phyloP scores from a whole-genome alignment of 352 stramenopile species.

The Globisporangium orthogonon region DNA sequence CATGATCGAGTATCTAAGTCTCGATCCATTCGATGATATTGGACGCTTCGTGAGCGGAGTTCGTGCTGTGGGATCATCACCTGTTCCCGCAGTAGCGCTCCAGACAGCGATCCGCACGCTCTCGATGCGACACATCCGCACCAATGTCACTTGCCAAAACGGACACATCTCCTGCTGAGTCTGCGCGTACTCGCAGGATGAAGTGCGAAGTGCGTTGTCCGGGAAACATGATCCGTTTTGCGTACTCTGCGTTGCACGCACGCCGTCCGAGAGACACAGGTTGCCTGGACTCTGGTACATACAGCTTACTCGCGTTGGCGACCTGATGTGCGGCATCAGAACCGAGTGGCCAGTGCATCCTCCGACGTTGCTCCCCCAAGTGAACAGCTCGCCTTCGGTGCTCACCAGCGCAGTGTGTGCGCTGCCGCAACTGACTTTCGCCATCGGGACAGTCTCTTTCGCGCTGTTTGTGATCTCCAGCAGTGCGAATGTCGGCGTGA shows the following conservation, averaged over 20 bases:
- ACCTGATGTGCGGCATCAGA: slow-evolving; percentile 21
- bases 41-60: slow-evolving; percentile 2
- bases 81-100: neutral
- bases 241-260: slow-evolving; percentile 41
- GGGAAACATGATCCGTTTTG: slow-evolving; percentile 52
- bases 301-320: slow-evolving; percentile 46
- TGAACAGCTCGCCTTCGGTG: slow-evolving; percentile 57
- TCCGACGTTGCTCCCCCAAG: slow-evolving; percentile 67
- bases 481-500: slow-evolving; percentile 45
- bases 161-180: slow-evolving; percentile 72
- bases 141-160: slow-evolving; percentile 60
- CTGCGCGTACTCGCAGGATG: slow-evolving; percentile 26
- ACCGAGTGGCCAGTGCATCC: slow-evolving; percentile 57
- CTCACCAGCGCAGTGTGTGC: slow-evolving; percentile 62
- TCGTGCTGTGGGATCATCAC: slow-evolving; percentile 2
- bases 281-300: slow-evolving; percentile 56
- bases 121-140: slow-evolving; percentile 33
- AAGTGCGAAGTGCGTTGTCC: slow-evolving; percentile 29
- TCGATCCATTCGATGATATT: slow-evolving; percentile 3
- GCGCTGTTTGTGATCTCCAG: slow-evolving; percentile 14
- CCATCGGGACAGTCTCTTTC: slow-evolving; percentile 19
- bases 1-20: slow-evolving; percentile 37
- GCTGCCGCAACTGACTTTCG: slow-evolving; percentile 54
- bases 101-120: slow-evolving; percentile 27
- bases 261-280: slow-evolving; percentile 28